Percentiles rank a stretch among this genome's conserved stretches.
Conservation (phyloP, 2,329 filamentous ascomycete species). For the Graphilbum sp. region DNA sequence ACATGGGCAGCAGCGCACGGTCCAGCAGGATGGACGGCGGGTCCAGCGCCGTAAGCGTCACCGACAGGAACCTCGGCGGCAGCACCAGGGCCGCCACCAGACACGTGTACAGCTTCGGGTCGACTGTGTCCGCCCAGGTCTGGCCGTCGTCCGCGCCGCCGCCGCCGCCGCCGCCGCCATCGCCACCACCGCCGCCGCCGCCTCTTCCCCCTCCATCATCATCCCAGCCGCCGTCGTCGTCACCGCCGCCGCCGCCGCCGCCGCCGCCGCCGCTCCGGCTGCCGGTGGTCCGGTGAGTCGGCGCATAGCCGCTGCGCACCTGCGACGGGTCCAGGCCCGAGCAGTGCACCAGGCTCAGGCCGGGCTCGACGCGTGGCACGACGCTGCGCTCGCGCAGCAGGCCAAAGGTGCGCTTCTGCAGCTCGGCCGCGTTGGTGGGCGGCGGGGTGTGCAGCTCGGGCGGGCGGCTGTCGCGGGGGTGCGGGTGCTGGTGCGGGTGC, state of each 20-base stretch:
- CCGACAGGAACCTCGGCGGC: slow-evolving; percentile 53
- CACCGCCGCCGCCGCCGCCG: not conserved
- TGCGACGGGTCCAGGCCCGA: slow-evolving; percentile 42
- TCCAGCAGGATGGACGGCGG: slow-evolving; percentile 60
- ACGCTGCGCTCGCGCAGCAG: slow-evolving; percentile 68
- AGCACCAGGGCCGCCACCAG: slow-evolving; percentile 41
- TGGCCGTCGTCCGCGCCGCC: not conserved
- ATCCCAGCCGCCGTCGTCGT: no score
- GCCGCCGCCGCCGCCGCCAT: slow-evolving; percentile 21
- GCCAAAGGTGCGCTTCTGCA: slow-evolving; percentile 69
- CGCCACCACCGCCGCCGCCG: not conserved
- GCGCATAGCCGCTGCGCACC: slow-evolving; percentile 7
- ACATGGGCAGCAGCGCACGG: slow-evolving; percentile 45
- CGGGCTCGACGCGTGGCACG: slow-evolving; percentile 50
- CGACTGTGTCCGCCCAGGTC: slow-evolving; percentile 41
- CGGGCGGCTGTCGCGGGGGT: no score
- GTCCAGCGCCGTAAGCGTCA: slow-evolving; percentile 58
- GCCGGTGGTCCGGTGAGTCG: not conserved
- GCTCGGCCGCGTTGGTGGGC: slow-evolving; percentile 59
- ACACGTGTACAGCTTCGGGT: slow-evolving; percentile 46
- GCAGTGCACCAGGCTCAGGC: slow-evolving; percentile 64
- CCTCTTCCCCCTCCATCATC: not conserved
- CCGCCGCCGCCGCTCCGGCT: not conserved
- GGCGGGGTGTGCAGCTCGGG: no score
- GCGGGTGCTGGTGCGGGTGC: no score